Evolutionary conservation across 352 stramenopile species (phyloP), one percentile per base, ranked within the genome.

Genomic region (Pythium oligandrum): DNA sequence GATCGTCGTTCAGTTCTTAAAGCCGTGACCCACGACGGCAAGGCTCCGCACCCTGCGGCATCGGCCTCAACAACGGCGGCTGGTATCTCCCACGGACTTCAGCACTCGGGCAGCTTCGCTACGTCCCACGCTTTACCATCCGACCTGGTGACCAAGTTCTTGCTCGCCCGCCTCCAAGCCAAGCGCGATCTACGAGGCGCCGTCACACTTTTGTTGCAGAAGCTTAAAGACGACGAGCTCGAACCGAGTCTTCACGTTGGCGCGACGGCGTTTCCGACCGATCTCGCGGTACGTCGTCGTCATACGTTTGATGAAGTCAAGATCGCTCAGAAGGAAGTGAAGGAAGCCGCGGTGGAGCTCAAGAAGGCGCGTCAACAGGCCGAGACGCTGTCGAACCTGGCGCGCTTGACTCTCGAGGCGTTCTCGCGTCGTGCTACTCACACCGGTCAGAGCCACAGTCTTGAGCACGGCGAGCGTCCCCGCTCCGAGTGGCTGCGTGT

Each of bases 271-370:
- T 42, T 44, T 2, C 64, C 73, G 0, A 75, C 60, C 2, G 77
- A 93, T 17, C 61, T 90, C 7, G 62, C 54, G 6, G 63, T 82
- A 32, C 83, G 83, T 7, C 79, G 82, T 55, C 83, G 83, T 33
- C 83, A 92, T 54, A 90, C 83, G 30, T 82, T 85, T 51, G 83
- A 92, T 47, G 81, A 92, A 31, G 79, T 90, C 26, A 86, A 89
- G 44, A 71, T 78, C 5, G 79, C 78, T 0, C 75, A 92, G 48
- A 90, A 88, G 34, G 73, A 88, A 26, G 73, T 90, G 3, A 71
- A 77, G 0, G 68, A 84, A 26, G 79, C 83, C 38, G 69, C 79
- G 0, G 63, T 73, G n/a, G 74, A 86, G 50, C 70, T 94, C 46
- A 90, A 86, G 61, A 78, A 89, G 33, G 81, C 81, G 26, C 73